Evolutionary conservation across 2,329 filamentous ascomycete species (phyloP).

Genomic region (Claviceps paspali): DNA sequence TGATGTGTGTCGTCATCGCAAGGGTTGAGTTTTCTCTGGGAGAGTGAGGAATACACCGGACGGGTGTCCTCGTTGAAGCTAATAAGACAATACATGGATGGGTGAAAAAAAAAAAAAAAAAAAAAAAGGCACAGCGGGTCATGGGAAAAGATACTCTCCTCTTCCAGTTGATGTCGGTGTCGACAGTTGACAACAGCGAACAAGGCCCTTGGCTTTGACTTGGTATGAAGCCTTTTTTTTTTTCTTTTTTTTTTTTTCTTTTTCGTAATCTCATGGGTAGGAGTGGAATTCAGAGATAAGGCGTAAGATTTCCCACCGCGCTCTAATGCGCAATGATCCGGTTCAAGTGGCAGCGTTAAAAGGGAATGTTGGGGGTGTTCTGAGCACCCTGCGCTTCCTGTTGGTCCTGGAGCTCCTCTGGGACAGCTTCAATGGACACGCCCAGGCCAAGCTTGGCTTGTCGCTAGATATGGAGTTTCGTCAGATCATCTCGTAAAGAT

Average conservation of each 20-base stretch:
- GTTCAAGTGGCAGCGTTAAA: conserved; percentile 26
- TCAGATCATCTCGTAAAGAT: conserved; percentile 10
- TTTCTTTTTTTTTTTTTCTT: too few species aligned
- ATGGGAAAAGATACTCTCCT: not conserved
- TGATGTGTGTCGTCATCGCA: not conserved
- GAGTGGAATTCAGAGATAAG: conserved; percentile 8
- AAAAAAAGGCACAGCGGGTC: not conserved
- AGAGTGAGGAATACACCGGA: too few species aligned
- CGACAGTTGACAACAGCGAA: not conserved
- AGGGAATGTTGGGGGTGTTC: conserved; percentile 43
- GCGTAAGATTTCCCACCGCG: conserved; percentile 9
- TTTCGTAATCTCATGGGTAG: conserved; percentile 11
- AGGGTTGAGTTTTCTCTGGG: not conserved
- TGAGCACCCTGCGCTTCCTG: conserved; percentile 47
- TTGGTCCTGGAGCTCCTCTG: conserved; percentile 77
- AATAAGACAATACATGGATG: not conserved
- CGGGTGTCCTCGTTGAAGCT: not conserved
- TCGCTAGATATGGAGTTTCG: conserved; percentile 42
- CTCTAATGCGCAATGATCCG: conserved; percentile 1
- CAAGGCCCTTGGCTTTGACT: not conserved
- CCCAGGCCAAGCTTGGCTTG: conserved; percentile 87
- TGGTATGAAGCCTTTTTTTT: not conserved
- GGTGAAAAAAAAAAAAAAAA: not conserved
- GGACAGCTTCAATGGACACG: conserved; percentile 75
- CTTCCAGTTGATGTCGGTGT: not conserved